Percentiles rank a stretch among this genome's conserved stretches.
Conservation (phyloP, 106 monocot genomes). For the Allium cepa region DNA sequence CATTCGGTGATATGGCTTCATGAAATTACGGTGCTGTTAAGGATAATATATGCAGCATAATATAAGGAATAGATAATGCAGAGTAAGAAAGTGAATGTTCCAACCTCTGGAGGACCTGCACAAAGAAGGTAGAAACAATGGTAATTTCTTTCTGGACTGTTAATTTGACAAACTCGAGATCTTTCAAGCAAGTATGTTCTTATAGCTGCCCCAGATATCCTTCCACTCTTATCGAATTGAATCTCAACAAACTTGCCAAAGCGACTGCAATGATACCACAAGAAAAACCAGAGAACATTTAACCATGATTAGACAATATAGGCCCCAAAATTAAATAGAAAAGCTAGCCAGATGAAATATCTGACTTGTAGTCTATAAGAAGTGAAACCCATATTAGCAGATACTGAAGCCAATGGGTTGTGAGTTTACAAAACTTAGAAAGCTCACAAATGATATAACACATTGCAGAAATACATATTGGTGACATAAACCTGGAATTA, state of each 20-base stretch:
- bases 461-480: not conserved
- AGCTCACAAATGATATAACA: not conserved
- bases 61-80: not conserved
- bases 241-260: slow-evolving; percentile 77
- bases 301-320: too few relatives aligned
- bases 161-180: slow-evolving; percentile 60
- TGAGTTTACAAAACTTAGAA: too few relatives aligned
- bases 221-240: slow-evolving; percentile 55
- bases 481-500: slow-evolving; percentile 42
- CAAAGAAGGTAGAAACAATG: slow-evolving; percentile 68
- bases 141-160: slow-evolving; percentile 52
- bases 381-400: not conserved
- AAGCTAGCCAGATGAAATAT: not conserved
- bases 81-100: not conserved
- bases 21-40: not conserved
- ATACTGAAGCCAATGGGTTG: too few relatives aligned
- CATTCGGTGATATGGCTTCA: not conserved
- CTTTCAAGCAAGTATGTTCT: slow-evolving; percentile 61
- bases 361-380: not conserved
- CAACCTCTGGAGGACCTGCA: slow-evolving; percentile 47
- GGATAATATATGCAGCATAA: slow-evolving; percentile 3
- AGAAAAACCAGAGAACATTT: slow-evolving; percentile 1
- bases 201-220: slow-evolving; percentile 62
- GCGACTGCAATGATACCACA: slow-evolving; percentile 27
- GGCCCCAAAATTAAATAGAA: too few relatives aligned